Percentiles rank a stretch among this genome's conserved stretches.
Evolutionary conservation across 352 stramenopile genomes (phyloP).

Genomic region (Pythium graminicola): DNA sequence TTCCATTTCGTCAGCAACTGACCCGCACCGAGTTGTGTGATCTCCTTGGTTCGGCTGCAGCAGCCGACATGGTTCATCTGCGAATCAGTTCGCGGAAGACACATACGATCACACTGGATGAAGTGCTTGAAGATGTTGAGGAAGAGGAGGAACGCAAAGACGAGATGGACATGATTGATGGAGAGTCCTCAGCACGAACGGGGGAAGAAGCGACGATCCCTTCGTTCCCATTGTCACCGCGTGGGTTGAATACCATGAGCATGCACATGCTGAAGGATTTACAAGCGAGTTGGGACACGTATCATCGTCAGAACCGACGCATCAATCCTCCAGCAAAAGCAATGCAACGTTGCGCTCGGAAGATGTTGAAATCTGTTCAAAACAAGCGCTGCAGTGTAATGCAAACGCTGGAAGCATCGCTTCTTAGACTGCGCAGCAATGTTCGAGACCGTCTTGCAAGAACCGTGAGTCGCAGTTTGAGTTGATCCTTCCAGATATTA

Average conservation of each 20-base stretch:
- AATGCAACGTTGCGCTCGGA: background rate
- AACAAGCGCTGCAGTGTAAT: background rate
- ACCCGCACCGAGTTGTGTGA: conserved; percentile 11
- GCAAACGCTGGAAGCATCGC: background rate
- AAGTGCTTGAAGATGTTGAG: background rate
- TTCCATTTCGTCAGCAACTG: conserved; percentile 8
- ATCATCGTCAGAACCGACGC: conserved; percentile 20
- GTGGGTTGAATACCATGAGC: conserved; percentile 26
- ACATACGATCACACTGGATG: background rate
- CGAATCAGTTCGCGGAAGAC: background rate
- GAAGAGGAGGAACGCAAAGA: no score
- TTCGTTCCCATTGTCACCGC: conserved; percentile 23
- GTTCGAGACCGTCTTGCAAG: background rate
- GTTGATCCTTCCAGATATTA: background rate
- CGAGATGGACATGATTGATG: no score
- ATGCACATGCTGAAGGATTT: conserved; percentile 35
- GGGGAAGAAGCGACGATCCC: background rate
- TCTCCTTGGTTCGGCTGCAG: conserved; percentile 1
- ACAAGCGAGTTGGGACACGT: conserved; percentile 33
- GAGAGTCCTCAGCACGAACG: no score
- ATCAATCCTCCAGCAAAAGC: background rate
- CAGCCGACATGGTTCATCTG: background rate
- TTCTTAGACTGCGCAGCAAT: background rate
- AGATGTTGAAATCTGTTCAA: background rate
- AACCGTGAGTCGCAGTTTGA: background rate